Evolutionary conservation across 441 rosid species (phyloP), one percentile per base, ranked within the genome.

Genomic region (Arabidopsis lyrata): DNA sequence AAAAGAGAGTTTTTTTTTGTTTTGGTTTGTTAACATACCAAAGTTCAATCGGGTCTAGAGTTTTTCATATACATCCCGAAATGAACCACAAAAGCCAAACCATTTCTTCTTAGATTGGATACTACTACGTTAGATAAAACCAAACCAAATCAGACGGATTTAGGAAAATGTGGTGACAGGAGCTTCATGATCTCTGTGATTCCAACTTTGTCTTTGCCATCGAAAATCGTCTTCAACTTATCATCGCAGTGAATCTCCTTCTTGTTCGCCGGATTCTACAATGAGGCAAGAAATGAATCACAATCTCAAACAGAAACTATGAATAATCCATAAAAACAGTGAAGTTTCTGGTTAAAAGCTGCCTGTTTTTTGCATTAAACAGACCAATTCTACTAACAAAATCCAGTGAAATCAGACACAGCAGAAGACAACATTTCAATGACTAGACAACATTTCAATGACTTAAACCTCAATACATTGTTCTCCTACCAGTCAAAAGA

Each of bases 231-330:
- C 92, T 91, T 88, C 77, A 91, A 52, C 80, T 87, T 88, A 29
- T 75, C 93, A 63, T 93, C 93, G 20, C 91, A 91, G 3, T 77
- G 60, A 38, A 85, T 81, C 81, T 87, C 93, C 83, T 16, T 88
- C 85, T 78, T 90, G 71, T 87, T 78, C 14, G 81, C 65, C 45
- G 91, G 98, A 75, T 91, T 88, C 96, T 93, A 36, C 63, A 74
- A 72, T 3, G 36, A 44, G 55, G 6, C 49, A 29, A 72, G 45
- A 58, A 24, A 56, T 9, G 3, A 47, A 54, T 32, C 44, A 34
- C 22, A 24, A 6, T 73, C 42, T 41, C 34, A 6, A 45, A 15
- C 31, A 42, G 15, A 42, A 32, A 6, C 47, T 5, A 42, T 13
- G 2, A 22, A 52, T 66, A n/a, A 47, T 45, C 6, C 22, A 36